phyloP scores from a whole-genome alignment of 768 basidiomycete genomes.

The Lentinula boryana region DNA sequence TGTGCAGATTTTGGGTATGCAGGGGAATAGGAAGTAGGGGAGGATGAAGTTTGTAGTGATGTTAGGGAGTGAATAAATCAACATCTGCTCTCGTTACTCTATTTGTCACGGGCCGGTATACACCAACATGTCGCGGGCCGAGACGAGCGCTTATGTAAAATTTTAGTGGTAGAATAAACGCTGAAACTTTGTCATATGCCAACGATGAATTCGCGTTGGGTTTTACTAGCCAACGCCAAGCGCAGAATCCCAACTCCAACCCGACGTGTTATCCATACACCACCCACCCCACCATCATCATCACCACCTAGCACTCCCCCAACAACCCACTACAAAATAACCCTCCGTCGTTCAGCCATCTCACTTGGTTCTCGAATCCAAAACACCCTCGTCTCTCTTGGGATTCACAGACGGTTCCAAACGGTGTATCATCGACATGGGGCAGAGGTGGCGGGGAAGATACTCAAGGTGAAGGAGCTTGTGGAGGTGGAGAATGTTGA shows the following conservation, averaged over 20 bases:
- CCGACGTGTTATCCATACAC: neutral
- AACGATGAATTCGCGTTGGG: too few species aligned
- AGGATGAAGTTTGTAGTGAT: too few species aligned
- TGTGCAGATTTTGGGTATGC: conserved; percentile 74
- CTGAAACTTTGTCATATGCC: too few species aligned
- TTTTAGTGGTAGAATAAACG: too few species aligned
- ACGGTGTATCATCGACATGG: conserved; percentile 77
- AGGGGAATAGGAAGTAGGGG: conserved; percentile 46
- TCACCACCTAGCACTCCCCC: conserved; percentile 7
- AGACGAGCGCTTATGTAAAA: too few species aligned
- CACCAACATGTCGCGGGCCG: too few species aligned
- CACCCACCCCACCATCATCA: neutral
- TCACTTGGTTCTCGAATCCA: conserved; percentile 68
- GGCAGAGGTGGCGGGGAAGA: conserved; percentile 77
- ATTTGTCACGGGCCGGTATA: too few species aligned
- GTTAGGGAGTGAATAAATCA: too few species aligned
- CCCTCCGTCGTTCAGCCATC: conserved; percentile 82
- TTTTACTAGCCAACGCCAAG: neutral
- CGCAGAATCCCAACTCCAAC: neutral
- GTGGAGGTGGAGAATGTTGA: conserved; percentile 86
- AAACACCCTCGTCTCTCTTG: conserved; percentile 75
- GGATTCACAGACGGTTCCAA: conserved; percentile 76
- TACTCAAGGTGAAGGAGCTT: conserved; percentile 84
- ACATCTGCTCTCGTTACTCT: too few species aligned
- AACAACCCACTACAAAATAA: conserved; percentile 79